A percentile compares a stretch with the other conserved stretches of the same genome.
Conservation (phyloP, 768 basidiomycete species). For the Termitomyces bulborhizus region DNA sequence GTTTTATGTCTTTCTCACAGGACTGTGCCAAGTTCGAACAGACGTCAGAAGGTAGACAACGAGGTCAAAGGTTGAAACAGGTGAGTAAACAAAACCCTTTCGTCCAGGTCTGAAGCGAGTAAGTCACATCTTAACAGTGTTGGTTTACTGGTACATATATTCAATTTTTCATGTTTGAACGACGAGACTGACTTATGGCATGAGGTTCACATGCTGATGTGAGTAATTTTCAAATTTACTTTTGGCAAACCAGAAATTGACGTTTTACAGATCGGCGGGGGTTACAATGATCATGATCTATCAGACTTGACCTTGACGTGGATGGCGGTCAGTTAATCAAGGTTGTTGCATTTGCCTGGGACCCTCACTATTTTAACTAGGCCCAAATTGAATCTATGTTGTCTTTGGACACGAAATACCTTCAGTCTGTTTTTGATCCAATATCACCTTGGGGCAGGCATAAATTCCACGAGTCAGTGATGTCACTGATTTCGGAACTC, state of each 20-base stretch:
- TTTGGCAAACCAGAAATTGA: background rate
- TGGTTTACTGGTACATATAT: constrained; percentile 59
- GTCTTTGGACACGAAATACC: constrained; percentile 49
- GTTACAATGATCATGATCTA: constrained; percentile 61
- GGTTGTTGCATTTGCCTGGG: background rate
- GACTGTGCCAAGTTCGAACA: constrained; percentile 60
- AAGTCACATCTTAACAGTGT: constrained; percentile 32
- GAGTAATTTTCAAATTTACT: background rate
- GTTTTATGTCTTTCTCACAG: constrained; percentile 14
- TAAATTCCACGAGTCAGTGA: constrained; percentile 54
- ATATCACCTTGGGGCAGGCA: constrained; percentile 56
- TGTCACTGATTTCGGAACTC: background rate
- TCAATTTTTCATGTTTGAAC: background rate
- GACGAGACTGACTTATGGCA: background rate
- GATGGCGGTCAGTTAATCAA: constrained; percentile 46
- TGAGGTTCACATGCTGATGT: constrained; percentile 39
- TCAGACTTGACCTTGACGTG: constrained; percentile 57
- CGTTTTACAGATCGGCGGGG: constrained; percentile 54
- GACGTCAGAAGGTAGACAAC: constrained; percentile 40
- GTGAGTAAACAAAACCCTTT: constrained; percentile 21
- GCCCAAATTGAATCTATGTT: constrained; percentile 51
- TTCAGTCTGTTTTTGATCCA: constrained; percentile 43
- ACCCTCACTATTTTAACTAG: constrained; percentile 23
- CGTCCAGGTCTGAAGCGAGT: background rate
- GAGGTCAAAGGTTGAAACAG: constrained; percentile 59